Base-by-base conservation (phyloP, 2,329 filamentous ascomycete genomes). In the Nannizziopsis arthrosporioides region DNA sequence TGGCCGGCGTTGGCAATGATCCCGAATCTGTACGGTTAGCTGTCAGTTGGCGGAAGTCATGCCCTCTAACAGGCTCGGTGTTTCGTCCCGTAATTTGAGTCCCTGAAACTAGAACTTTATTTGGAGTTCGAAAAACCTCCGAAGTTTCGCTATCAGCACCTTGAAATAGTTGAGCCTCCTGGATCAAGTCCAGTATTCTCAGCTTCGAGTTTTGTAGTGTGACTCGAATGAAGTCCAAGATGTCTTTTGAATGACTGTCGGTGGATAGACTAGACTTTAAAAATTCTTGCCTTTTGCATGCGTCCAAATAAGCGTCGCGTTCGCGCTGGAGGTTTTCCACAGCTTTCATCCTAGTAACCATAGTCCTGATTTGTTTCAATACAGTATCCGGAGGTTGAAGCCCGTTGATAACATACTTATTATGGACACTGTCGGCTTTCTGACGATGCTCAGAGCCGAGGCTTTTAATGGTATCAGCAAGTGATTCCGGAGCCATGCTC, bases 371-470 rank as follows among this genome's bases (percentile, higher is more conserved):
- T 49, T 64, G 58, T 2, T 59, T 48, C 18, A 66, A 55, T 41
- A 69, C 42, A 18, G 66, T 62, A 11, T 61, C 57, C n/a, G 46
- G 40, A 1, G 57, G 55, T 45, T 59, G 56, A 11, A 53, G 42
- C 3, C 64, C 66, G 47, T 62, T 59, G 59, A 69, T 62, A 22
- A 62, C 59, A 44, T 59, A 56, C 37, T 67, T 54, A 27, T 27
- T 27, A 46, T 65, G 67, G 11, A 68, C 60, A 31, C 61, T 51
- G 39, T 66, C 60, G 1, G 68, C 63, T 45, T 68, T 67, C 27
- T 55, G 59, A 32, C 61, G 55, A 19, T 63, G 54, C 2, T 58
- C 63, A 36, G 52, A 42, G 40, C 62, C 58, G 30, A 69, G 49
- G n/a, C 51, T 55, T 18, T 56, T 51, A 40, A 65, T 56, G 12